Evolutionary conservation across 2,329 filamentous ascomycete genomes (phyloP).

Genomic region (Hypoxylon sp.): DNA sequence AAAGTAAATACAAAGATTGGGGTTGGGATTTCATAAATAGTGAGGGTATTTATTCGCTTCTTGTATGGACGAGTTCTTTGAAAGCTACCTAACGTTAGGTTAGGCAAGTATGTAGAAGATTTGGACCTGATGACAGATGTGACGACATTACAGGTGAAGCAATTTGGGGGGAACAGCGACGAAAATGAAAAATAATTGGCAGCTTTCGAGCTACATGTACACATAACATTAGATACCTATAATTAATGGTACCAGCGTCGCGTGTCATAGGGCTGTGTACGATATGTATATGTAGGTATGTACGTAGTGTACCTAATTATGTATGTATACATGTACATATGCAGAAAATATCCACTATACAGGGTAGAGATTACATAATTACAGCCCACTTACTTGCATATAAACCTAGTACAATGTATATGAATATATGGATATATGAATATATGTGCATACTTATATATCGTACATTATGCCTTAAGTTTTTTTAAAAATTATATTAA

Average conservation of each 20-base stretch:
- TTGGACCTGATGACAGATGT: slow-evolving; percentile 42
- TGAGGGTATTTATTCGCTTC: not conserved
- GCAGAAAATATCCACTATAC: not conserved
- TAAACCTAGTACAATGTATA: too few relatives aligned
- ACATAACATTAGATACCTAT: too few relatives aligned
- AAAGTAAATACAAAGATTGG: slow-evolving; percentile 5
- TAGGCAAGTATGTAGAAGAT: slow-evolving; percentile 26
- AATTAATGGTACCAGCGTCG: not conserved
- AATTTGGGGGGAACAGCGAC: slow-evolving; percentile 23
- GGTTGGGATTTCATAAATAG: not conserved
- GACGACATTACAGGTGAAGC: slow-evolving; percentile 42
- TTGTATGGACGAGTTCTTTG: not conserved
- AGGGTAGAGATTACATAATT: not conserved
- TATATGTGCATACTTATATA: not conserved
- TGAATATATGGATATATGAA: not conserved
- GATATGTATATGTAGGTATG: not conserved
- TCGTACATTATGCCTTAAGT: too few relatives aligned
- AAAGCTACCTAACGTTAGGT: slow-evolving; percentile 8
- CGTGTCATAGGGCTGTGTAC: not conserved
- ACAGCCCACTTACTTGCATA: too few relatives aligned
- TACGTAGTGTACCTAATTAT: not conserved
- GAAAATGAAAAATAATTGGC: slow-evolving; percentile 16
- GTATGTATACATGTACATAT: not conserved
- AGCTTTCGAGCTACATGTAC: not conserved
- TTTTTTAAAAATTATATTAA: too few relatives aligned